These are phyloP conservation scores for Iris pallida DNA, from an alignment of 116 monocot species.

Conservation along the genomic window DNA sequence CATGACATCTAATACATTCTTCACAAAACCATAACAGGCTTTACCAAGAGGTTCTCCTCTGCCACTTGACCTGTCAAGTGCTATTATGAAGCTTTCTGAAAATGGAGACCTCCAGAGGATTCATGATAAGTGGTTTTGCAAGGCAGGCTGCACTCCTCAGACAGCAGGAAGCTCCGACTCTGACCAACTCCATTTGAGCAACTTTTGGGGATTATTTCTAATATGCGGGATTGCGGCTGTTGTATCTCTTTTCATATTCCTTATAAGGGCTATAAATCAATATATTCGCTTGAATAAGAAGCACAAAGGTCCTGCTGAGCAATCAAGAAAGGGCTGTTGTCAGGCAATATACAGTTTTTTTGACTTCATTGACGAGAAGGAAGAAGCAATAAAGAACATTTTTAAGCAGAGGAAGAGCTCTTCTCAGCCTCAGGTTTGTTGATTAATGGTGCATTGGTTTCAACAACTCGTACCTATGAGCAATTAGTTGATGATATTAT, in stretches of 20 bases:
- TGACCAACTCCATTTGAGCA: conserved; percentile 30
- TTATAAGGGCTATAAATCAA: conserved; percentile 34
- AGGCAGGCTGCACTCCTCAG: conserved; percentile 5
- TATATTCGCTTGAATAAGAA: conserved; percentile 27
- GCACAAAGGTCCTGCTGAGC: conserved; percentile 1
- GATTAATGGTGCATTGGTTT: conserved; percentile 4
- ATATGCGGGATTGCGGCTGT: conserved; percentile 29
- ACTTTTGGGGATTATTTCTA: conserved; percentile 47
- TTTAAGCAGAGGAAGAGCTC: conserved; percentile 24
- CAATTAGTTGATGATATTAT: no score
- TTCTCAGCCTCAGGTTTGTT: conserved; percentile 23
- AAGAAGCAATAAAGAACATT: conserved; percentile 39
- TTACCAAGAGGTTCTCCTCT: conserved; percentile 57
- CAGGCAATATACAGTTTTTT: conserved; percentile 31
- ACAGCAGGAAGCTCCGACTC: conserved; percentile 14
- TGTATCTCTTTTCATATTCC: conserved; percentile 27
- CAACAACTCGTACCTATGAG: no score
- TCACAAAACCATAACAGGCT: conserved; percentile 29
- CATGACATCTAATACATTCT: background rate
- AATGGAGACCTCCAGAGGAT: conserved; percentile 52
- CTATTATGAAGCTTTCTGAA: conserved; percentile 65
- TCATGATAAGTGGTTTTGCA: conserved; percentile 55
- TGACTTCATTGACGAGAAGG: conserved; percentile 48
- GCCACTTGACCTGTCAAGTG: conserved; percentile 49
- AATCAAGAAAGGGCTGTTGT: conserved; percentile 17